phyloP scores from a whole-genome alignment of 306 rosid species.

The Pueraria montana region DNA sequence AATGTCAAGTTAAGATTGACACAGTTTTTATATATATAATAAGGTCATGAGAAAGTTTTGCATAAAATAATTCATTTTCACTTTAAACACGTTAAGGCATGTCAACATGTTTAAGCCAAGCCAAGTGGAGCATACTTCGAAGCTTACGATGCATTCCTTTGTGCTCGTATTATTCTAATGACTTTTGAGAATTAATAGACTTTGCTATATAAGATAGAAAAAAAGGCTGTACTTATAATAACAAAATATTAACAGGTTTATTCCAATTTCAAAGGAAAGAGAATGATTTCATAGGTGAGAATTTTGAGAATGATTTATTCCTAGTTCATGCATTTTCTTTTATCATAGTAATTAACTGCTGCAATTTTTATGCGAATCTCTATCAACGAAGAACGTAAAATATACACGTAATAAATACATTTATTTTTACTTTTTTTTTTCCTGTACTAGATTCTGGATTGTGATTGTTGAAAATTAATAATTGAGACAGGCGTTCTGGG shows the following conservation, averaged over 20 bases:
- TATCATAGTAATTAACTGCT: background rate
- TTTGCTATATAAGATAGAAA: background rate
- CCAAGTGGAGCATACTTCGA: background rate
- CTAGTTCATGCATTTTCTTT: background rate
- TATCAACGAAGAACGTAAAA: background rate
- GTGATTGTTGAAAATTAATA: conserved; percentile 3
- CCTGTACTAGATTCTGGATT: background rate
- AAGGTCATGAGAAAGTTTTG: background rate
- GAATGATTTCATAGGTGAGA: background rate
- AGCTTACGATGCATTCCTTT: background rate
- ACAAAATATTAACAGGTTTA: background rate
- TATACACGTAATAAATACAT: background rate
- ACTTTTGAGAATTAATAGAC: background rate
- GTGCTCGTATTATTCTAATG: background rate
- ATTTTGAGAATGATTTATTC: background rate
- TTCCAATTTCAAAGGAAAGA: background rate
- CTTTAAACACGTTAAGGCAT: background rate
- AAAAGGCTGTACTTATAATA: background rate
- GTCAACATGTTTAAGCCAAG: background rate
- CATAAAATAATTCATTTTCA: background rate
- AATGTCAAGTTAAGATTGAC: background rate
- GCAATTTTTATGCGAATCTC: background rate
- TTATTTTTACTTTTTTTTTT: background rate
- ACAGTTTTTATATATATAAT: background rate
- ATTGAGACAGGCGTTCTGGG: background rate